phyloP scores from a whole-genome alignment of 139 green algal genomes.

The Diplosphaera chodatii region DNA sequence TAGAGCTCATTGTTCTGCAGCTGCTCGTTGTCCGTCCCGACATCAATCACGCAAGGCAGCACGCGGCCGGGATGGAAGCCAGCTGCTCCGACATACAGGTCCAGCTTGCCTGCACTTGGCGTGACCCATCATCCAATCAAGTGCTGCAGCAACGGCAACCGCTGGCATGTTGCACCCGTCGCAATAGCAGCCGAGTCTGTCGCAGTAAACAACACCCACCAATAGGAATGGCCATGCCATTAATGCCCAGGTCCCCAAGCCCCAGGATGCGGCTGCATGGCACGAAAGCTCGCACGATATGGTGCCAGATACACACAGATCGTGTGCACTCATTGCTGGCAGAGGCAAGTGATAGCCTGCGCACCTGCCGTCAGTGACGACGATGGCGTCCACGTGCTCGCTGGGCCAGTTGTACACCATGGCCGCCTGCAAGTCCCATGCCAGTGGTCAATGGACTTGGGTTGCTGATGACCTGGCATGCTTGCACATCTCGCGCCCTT shows the following conservation, averaged over 20 bases:
- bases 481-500: too few species aligned
- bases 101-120: conserved; percentile 91
- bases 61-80: conserved; percentile 82
- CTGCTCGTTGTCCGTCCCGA: conserved; percentile 76
- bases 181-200: neutral
- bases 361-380: conserved; percentile 57
- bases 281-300: too few species aligned
- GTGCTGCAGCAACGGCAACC: too few species aligned
- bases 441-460: neutral
- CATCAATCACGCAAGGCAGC: conserved; percentile 83
- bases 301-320: too few species aligned
- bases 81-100: conserved; percentile 87
- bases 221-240: conserved; percentile 72
- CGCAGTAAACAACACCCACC: conserved; percentile 6
- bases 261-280: conserved; percentile 68
- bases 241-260: conserved; percentile 76
- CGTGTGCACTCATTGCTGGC: too few species aligned
- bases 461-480: too few species aligned
- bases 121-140: too few species aligned
- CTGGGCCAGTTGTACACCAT: conserved; percentile 58
- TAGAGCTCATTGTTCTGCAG: conserved; percentile 21
- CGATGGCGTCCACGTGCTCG: conserved; percentile 57
- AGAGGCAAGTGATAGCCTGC: too few species aligned
- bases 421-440: conserved; percentile 36
- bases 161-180: too few species aligned